Evolutionary conservation across 164 flowering plant species (phyloP), one percentile per base, ranked within the genome.

Genomic region (Macadamia tetraphylla): DNA sequence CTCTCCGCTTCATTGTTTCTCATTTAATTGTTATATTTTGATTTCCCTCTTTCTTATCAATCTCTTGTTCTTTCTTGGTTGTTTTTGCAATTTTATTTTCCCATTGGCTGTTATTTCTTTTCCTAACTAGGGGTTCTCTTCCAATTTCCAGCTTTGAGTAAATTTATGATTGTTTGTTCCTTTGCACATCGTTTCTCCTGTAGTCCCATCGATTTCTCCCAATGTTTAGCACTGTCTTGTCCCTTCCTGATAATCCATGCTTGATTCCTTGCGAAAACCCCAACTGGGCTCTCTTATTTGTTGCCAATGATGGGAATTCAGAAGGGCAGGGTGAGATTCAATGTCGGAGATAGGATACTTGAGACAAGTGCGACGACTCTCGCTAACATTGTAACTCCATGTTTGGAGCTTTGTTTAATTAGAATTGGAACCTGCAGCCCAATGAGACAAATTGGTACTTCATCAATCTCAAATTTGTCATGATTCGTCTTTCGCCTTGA

Each of bases 291-390:
- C 17, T 67, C 51, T 48, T 30, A 63, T 52, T 76, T 63, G 6
- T 42, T 29, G 8, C 3, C 9, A 67, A 71, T 51, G 3, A 88
- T 88, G 91, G 88, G 87, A 51, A 69, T 72, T 66, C 87, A 81
- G 49, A 81, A 67, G 60, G 96, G 87, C 74, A 75, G 80, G 51
- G 74, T 92, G 66, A 81, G 71, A 74, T 81, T 92, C 81, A 92
- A 92, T 67, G 93, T 92, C 9, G 95, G 96, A 15, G 98, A 95
- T 30, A 85, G 75, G 71, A 73, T 80, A 66, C 88, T 90, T 65
- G 91, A 88, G 63, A 90, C 96, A 14, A 84, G 93, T 0, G 78
- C 91, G 7, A 92, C 98, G n/a, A 90, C 98, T 3, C 82, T 92
- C 2, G 98, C 93, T 3, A 85, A 79, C 66, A 94, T 89, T 6